phyloP scores from a whole-genome alignment of 208 protist genomes.

The Leishmania braziliensis region DNA sequence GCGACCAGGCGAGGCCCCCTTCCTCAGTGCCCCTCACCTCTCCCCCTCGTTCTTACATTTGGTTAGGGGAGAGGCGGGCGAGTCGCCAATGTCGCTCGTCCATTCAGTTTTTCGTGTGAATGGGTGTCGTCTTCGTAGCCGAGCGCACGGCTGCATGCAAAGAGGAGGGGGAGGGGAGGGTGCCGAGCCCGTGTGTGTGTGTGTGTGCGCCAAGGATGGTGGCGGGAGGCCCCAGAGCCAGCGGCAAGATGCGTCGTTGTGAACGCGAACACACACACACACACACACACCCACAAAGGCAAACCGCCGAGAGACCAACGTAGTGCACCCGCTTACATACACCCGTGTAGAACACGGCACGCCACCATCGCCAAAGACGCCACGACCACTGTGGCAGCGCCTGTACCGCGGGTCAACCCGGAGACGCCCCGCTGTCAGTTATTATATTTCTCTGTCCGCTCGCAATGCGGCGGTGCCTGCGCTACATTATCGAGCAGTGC shows the following conservation, averaged over 20 bases:
- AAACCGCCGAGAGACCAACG: neutral
- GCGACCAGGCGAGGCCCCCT: neutral
- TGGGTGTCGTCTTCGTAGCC: neutral
- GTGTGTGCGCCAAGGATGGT: neutral
- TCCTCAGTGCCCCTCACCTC: neutral
- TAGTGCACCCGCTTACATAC: neutral
- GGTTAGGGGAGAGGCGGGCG: neutral
- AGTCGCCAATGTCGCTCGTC: neutral
- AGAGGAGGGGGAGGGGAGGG: neutral
- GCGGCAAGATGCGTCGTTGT: neutral
- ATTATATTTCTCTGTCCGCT: neutral
- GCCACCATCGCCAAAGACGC: neutral
- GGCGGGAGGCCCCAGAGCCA: neutral
- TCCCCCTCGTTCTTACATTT: neutral
- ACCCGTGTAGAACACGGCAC: neutral
- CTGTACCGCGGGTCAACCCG: neutral
- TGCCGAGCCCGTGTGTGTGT: neutral
- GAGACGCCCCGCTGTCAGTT: neutral
- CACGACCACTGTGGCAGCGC: neutral
- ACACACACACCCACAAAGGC: neutral
- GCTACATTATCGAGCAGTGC: constrained; percentile 14
- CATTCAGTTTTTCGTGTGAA: neutral
- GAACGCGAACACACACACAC: neutral
- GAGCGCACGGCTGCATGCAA: neutral
- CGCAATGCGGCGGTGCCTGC: neutral